Percentiles rank a stretch among this genome's conserved stretches.
These are phyloP conservation scores for Fusarium sp. DNA, from an alignment of 2,329 filamentous ascomycete genomes.

Conservation along the genomic window DNA sequence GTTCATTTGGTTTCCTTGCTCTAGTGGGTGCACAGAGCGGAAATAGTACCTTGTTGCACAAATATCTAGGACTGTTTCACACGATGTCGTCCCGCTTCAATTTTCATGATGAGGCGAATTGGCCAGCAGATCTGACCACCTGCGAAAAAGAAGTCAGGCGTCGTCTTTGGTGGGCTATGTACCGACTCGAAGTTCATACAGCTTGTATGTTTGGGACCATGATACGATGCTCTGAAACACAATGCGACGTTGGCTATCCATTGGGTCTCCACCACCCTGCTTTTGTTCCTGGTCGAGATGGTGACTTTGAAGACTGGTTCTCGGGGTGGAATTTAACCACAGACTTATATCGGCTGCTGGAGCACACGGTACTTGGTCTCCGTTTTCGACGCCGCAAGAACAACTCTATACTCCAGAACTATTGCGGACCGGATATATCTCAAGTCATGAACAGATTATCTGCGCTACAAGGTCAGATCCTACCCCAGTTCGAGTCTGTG, in stretches of 20 bases:
- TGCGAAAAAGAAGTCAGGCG: slow-evolving; percentile 27
- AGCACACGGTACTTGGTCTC: background rate
- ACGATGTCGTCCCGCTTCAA: background rate
- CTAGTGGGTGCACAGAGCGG: background rate
- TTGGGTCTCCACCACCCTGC: background rate
- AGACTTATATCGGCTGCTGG: background rate
- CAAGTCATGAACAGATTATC: background rate
- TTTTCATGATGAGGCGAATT: background rate
- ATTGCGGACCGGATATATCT: background rate
- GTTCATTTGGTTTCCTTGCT: background rate
- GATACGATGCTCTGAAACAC: slow-evolving; percentile 18
- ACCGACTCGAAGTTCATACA: slow-evolving; percentile 18
- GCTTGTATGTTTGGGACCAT: slow-evolving; percentile 16
- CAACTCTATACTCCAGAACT: background rate
- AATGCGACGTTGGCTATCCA: background rate
- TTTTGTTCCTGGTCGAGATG: background rate
- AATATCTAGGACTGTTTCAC: background rate
- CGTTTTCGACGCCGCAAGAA: background rate
- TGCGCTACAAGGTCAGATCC: background rate
- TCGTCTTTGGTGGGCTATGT: slow-evolving; percentile 28
- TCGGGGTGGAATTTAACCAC: slow-evolving; percentile 2
- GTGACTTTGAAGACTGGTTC: slow-evolving; percentile 4
- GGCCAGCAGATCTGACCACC: background rate
- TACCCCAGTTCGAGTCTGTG: background rate
- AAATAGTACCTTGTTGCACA: background rate